Evolutionary conservation across 495 filamentous ascomycete genomes (phyloP).

Genomic region (Trichoderma orchidacearum): DNA sequence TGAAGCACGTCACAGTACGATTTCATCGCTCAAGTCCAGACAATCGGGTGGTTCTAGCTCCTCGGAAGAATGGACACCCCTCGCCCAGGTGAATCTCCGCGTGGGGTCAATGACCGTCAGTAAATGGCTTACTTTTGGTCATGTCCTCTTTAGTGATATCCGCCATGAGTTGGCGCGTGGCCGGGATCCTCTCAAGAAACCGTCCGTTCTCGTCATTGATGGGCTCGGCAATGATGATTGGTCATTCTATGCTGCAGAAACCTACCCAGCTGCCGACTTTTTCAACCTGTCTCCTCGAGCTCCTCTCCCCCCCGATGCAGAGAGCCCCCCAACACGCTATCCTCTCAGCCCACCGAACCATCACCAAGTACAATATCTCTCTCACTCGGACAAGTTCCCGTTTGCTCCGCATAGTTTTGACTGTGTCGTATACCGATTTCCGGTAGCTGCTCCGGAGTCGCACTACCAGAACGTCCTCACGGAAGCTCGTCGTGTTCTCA

Average conservation of each 20-base stretch:
- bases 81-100: constrained; percentile 67
- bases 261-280: constrained; percentile 72
- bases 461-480: constrained; percentile 70
- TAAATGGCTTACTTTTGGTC: constrained; percentile 86
- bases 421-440: constrained; percentile 80
- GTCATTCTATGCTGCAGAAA: constrained; percentile 93
- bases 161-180: constrained; percentile 55
- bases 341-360: constrained; percentile 66
- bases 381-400: constrained; percentile 59
- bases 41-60: constrained; percentile 27
- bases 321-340: constrained; percentile 17
- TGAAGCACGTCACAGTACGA: constrained; percentile 2
- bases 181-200: constrained; percentile 30
- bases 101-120: constrained; percentile 55
- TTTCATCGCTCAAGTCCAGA: constrained; percentile 22
- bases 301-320: constrained; percentile 20
- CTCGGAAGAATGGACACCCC: constrained; percentile 39
- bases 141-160: constrained; percentile 87
- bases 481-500: constrained; percentile 82
- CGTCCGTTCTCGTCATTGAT: constrained; percentile 76
- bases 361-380: constrained; percentile 63
- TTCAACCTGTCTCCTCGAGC: constrained; percentile 63
- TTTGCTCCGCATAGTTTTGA: constrained; percentile 81
- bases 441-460: constrained; percentile 53
- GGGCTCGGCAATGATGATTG: constrained; percentile 80